Percentiles rank a stretch among this genome's conserved stretches.
Conservation (phyloP, 768 basidiomycete genomes). For the Naganishia kalamii region DNA sequence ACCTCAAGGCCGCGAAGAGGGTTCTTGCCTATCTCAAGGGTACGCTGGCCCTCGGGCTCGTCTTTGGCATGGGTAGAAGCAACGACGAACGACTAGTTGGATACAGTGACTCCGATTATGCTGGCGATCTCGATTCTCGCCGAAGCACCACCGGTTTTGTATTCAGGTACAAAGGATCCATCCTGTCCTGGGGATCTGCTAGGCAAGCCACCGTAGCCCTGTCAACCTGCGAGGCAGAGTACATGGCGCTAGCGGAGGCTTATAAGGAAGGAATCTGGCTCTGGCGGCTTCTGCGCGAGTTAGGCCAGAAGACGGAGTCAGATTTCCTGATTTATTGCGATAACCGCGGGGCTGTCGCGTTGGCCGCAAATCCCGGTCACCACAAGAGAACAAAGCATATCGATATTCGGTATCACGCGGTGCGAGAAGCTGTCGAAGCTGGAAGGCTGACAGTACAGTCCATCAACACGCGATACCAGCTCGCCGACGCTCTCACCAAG, state of each 20-base stretch:
- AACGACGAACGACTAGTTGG: constrained; percentile 24
- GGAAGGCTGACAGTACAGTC: constrained; percentile 37
- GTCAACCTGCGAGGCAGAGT: constrained; percentile 52
- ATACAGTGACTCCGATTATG: constrained; percentile 47
- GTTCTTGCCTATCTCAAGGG: constrained; percentile 29
- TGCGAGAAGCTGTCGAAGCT: constrained; percentile 42
- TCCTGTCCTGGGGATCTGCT: constrained; percentile 49
- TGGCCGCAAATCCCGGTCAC: constrained; percentile 45
- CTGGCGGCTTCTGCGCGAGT: constrained; percentile 24
- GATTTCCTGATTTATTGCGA: constrained; percentile 36
- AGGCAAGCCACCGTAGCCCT: constrained; percentile 48
- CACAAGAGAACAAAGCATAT: constrained; percentile 51
- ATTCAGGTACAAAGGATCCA: constrained; percentile 45
- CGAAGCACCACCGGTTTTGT: constrained; percentile 46
- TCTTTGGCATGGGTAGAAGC: constrained; percentile 16
- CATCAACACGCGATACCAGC: constrained; percentile 45
- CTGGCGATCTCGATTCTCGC: constrained; percentile 29
- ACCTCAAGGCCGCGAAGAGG: constrained; percentile 26
- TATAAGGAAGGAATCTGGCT: constrained; percentile 48
- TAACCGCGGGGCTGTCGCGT: constrained; percentile 48
- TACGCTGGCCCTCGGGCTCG: constrained; percentile 23
- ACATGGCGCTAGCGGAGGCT: constrained; percentile 47
- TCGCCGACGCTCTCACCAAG: constrained; percentile 51
- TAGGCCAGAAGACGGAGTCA: constrained; percentile 24
- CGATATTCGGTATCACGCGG: constrained; percentile 49